These are phyloP conservation scores for Alternaria rosae DNA, from an alignment of 2,329 filamentous ascomycete species.

Conservation along the genomic window DNA sequence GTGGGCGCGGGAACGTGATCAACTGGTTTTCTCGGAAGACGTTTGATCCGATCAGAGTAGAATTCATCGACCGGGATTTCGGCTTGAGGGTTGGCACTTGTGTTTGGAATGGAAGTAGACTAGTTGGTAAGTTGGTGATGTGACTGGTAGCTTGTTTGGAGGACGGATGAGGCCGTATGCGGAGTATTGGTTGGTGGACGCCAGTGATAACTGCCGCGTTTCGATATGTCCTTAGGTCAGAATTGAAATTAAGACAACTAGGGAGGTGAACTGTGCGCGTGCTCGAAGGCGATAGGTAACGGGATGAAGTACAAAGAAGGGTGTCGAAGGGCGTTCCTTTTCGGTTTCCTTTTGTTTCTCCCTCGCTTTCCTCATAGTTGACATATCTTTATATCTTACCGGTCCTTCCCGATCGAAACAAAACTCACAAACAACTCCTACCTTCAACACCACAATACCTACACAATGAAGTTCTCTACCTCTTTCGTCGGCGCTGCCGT, in stretches of 20 bases:
- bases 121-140: not conserved
- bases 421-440: not conserved
- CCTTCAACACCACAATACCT: not conserved
- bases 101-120: not conserved
- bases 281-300: not conserved
- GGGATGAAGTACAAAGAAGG: not conserved
- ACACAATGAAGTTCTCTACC: slow-evolving; percentile 2
- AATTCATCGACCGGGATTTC: not conserved
- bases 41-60: not conserved
- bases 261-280: not conserved
- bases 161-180: not conserved
- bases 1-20: not conserved
- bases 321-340: not conserved
- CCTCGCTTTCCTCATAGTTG: not conserved
- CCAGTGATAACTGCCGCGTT: not conserved
- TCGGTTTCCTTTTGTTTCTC: not conserved
- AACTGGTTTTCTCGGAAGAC: not conserved
- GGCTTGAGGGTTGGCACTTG: not conserved
- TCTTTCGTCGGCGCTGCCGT: not conserved
- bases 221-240: not conserved
- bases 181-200: not conserved
- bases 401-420: not conserved
- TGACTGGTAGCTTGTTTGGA: not conserved
- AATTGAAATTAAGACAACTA: not conserved
- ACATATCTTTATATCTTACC: not conserved